A percentile compares a stretch with the other conserved stretches of the same genome.
phyloP scores from a whole-genome alignment of 148 eudicot genomes.

The Fallopia convolvulus region DNA sequence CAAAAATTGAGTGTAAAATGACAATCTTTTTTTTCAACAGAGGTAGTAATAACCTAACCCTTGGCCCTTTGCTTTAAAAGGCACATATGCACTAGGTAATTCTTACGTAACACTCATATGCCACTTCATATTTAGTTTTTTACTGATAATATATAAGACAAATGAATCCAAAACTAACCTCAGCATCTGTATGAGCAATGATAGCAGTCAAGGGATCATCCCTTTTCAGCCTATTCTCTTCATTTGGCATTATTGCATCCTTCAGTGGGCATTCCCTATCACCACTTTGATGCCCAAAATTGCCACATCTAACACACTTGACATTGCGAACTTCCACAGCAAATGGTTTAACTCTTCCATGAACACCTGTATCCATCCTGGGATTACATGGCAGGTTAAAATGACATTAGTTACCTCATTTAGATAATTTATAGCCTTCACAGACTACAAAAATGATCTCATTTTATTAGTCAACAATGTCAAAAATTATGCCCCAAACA shows the following conservation, averaged over 20 bases:
- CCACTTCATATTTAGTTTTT: neutral
- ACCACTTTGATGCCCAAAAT: constrained; percentile 92
- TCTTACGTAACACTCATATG: neutral
- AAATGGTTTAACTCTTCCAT: constrained; percentile 83
- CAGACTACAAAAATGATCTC: neutral
- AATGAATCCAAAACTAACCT: constrained; percentile 35
- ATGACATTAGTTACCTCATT: neutral
- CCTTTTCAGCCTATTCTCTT: constrained; percentile 86
- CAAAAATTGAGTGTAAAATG: too few relatives aligned
- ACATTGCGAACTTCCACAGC: constrained; percentile 93
- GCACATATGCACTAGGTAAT: neutral
- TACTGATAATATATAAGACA: neutral
- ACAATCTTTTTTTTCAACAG: too few relatives aligned
- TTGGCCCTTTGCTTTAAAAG: neutral
- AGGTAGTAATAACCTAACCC: neutral
- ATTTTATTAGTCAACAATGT: neutral
- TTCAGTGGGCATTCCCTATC: constrained; percentile 96
- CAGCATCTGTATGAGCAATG: constrained; percentile 71
- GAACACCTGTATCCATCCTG: constrained; percentile 90
- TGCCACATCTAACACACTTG: constrained; percentile 93
- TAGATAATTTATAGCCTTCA: neutral
- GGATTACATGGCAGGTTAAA: constrained; percentile 11
- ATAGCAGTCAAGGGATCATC: constrained; percentile 96
- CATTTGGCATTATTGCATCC: constrained; percentile 95
- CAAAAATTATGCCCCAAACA: neutral